A percentile compares a stretch with the other conserved stretches of the same genome.
Evolutionary conservation across 768 basidiomycete genomes (phyloP).

Genomic region (Tubosaeta sp.): DNA sequence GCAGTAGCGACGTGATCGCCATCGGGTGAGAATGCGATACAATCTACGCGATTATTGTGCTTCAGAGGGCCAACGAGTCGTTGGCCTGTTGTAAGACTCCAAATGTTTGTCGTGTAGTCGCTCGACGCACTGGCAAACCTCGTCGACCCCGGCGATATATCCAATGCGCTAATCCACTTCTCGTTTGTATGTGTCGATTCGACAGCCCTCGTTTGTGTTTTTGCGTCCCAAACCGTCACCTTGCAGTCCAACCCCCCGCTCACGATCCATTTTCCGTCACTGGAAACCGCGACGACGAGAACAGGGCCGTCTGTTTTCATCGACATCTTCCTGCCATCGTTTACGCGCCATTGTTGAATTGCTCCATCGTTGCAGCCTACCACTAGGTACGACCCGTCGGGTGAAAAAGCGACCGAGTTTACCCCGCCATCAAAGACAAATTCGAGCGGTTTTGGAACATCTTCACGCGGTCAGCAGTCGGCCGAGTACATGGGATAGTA

Average conservation of each 20-base stretch:
- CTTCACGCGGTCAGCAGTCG: not conserved
- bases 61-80: slow-evolving; percentile 13
- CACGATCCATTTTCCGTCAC: slow-evolving; percentile 14
- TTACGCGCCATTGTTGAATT: slow-evolving; percentile 10
- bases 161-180: slow-evolving; percentile 7
- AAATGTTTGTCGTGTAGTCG: slow-evolving; percentile 4
- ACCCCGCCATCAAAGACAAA: not conserved
- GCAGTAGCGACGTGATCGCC: slow-evolving; percentile 12
- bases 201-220: not conserved
- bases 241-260: slow-evolving; percentile 9
- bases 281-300: slow-evolving; percentile 11
- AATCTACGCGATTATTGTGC: slow-evolving; percentile 6
- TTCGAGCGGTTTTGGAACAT: slow-evolving; percentile 5
- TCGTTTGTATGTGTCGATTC: not conserved
- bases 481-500: not conserved
- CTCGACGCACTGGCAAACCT: slow-evolving; percentile 12
- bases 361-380: slow-evolving; percentile 11
- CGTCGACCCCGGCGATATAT: slow-evolving; percentile 15
- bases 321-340: slow-evolving; percentile 6
- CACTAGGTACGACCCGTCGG: slow-evolving; percentile 9
- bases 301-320: slow-evolving; percentile 7
- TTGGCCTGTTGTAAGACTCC: slow-evolving; percentile 9
- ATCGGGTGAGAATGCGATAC: slow-evolving; percentile 14
- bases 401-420: slow-evolving; percentile 14
- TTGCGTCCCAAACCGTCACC: slow-evolving; percentile 11